phyloP scores from a whole-genome alignment of 352 stramenopile genomes.

The Phytopythium sindhum region DNA sequence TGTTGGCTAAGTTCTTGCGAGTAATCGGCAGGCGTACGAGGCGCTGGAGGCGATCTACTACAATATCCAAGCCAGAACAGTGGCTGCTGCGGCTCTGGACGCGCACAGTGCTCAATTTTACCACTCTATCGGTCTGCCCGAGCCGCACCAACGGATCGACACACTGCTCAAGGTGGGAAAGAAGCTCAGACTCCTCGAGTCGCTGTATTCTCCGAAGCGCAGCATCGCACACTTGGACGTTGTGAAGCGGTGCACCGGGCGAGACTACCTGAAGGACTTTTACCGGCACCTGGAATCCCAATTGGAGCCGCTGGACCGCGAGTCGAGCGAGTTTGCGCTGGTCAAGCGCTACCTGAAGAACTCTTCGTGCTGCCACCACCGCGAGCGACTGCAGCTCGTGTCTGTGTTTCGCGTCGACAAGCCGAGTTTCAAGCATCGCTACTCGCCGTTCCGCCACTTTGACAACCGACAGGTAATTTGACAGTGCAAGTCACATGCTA shows the following conservation, averaged over 20 bases:
- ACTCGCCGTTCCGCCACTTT: slow-evolving; percentile 20
- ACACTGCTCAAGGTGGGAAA: slow-evolving; percentile 36
- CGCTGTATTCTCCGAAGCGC: slow-evolving; percentile 17
- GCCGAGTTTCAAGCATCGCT: slow-evolving; percentile 18
- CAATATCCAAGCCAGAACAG: slow-evolving; percentile 15
- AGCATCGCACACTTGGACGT: slow-evolving; percentile 20
- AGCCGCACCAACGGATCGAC: slow-evolving; percentile 24
- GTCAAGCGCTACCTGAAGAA: slow-evolving; percentile 41
- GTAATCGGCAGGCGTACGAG: slow-evolving; percentile 23
- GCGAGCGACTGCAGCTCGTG: slow-evolving; percentile 23
- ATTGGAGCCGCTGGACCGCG: slow-evolving; percentile 20
- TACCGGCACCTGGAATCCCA: slow-evolving; percentile 26
- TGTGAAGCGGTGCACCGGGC: slow-evolving; percentile 15
- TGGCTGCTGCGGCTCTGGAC: slow-evolving; percentile 15
- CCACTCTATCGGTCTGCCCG: slow-evolving; percentile 25
- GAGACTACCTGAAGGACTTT: slow-evolving; percentile 32
- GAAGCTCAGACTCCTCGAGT: slow-evolving; percentile 29
- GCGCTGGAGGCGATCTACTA: slow-evolving; percentile 32
- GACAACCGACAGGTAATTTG: slow-evolving; percentile 19
- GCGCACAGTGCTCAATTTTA: slow-evolving; percentile 33
- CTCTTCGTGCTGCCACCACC: slow-evolving; percentile 32
- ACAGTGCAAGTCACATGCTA: not conserved
- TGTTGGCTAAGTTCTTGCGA: not conserved
- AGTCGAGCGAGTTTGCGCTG: slow-evolving; percentile 22
- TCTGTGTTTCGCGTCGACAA: slow-evolving; percentile 36